Conservation (phyloP, 768 basidiomycete genomes). For the Trametes coccinea region DNA sequence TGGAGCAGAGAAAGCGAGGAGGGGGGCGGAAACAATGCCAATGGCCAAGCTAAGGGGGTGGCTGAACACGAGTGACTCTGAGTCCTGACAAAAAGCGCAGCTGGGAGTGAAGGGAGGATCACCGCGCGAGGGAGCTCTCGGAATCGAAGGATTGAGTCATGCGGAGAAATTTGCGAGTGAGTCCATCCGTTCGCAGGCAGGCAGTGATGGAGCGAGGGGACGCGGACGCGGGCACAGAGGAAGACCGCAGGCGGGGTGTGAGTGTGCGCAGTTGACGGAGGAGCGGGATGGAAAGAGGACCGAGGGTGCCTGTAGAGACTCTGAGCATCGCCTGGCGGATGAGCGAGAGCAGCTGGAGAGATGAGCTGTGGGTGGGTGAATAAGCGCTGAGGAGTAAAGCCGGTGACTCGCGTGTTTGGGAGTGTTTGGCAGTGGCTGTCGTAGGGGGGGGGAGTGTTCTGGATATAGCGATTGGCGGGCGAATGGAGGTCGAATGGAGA, state of each 20-base stretch:
- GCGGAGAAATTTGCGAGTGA: conserved; percentile 10
- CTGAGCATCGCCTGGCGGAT: not conserved
- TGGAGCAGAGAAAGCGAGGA: not conserved
- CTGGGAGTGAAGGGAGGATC: conserved; percentile 1
- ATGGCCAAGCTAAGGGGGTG: not conserved
- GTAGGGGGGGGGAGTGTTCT: not conserved
- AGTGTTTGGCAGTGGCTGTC: conserved; percentile 21
- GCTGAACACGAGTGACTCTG: too few species aligned
- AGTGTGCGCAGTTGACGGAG: not conserved
- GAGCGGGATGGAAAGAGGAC: not conserved
- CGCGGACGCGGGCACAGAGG: not conserved
- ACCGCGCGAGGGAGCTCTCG: not conserved
- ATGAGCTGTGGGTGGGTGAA: not conserved
- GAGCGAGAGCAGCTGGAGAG: not conserved
- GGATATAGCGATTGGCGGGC: conserved; percentile 10
- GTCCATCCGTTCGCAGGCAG: conserved; percentile 2
- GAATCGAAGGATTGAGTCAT: conserved; percentile 14
- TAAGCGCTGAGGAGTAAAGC: not conserved
- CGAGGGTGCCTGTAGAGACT: not conserved
- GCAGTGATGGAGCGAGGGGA: not conserved
- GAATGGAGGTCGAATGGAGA: too few species aligned
- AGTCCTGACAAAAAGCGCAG: not conserved
- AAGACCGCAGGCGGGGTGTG: not conserved
- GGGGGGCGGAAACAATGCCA: conserved; percentile 6
- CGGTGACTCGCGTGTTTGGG: conserved; percentile 19